Evolutionary conservation across 768 basidiomycete species (phyloP).

Genomic region (Panus rudis): DNA sequence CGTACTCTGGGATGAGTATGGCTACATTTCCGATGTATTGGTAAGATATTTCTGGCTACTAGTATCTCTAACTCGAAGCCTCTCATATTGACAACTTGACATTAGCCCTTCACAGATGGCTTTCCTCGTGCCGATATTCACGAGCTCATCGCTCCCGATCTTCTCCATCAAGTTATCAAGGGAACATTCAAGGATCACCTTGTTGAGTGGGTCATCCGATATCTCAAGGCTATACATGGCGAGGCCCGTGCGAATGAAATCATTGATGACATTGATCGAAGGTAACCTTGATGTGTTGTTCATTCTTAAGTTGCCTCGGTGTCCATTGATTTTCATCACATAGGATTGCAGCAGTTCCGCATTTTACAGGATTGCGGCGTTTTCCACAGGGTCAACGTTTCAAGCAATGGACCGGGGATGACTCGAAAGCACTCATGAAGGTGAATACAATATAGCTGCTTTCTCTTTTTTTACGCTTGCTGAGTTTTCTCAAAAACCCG

Average conservation of each 20-base stretch:
- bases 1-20: conserved; percentile 22
- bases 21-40: conserved; percentile 19
- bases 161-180: conserved; percentile 36
- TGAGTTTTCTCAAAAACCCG: background rate
- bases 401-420: conserved; percentile 21
- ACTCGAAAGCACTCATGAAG: conserved; percentile 22
- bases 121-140: conserved; percentile 33
- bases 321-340: background rate
- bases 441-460: conserved; percentile 2
- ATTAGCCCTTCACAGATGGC: conserved; percentile 25
- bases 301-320: background rate
- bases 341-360: conserved; percentile 8
- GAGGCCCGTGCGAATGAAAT: conserved; percentile 14
- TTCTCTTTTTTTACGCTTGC: background rate
- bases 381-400: conserved; percentile 16
- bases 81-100: background rate
- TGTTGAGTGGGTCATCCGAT: conserved; percentile 29
- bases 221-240: conserved; percentile 18
- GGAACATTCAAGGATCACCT: conserved; percentile 37
- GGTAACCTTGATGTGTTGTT: conserved; percentile 18
- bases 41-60: conserved; percentile 11
- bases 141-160: conserved; percentile 26
- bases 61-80: background rate
- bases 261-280: conserved; percentile 29
- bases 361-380: conserved; percentile 9